A percentile compares a stretch with the other conserved stretches of the same genome.
phyloP scores from a whole-genome alignment of 2,329 filamentous ascomycete species.

The Neonectria punicea region DNA sequence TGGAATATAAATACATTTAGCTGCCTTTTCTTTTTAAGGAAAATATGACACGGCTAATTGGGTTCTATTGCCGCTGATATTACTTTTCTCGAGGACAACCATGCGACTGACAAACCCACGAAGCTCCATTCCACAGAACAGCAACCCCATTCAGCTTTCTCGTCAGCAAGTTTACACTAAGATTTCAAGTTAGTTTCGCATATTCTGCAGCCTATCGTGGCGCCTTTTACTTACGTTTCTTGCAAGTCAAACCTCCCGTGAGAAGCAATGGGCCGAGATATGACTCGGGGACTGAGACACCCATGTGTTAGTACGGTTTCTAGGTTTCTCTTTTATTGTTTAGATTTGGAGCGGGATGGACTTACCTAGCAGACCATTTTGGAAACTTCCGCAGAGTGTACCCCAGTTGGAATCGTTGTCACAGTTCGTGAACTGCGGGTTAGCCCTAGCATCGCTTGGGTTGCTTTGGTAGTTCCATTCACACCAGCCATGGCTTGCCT shows the following conservation, averaged over 20 bases:
- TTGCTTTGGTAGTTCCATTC: conserved; percentile 36
- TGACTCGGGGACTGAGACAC: conserved; percentile 33
- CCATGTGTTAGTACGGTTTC: neutral
- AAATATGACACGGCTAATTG: no score
- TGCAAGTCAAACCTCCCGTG: conserved; percentile 10
- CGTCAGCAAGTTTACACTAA: neutral
- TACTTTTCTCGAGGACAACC: no score
- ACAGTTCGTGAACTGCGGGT: conserved; percentile 39
- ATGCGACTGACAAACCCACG: no score
- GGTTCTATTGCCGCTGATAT: no score
- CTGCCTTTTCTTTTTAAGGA: no score
- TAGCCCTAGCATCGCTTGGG: neutral
- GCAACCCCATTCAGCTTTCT: no score
- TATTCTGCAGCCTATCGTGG: neutral
- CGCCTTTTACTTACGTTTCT: conserved; percentile 3
- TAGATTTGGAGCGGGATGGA: neutral
- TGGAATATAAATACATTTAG: no score
- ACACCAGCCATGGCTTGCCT: conserved; percentile 36
- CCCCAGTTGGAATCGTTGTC: conserved; percentile 35
- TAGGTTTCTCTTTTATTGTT: neutral
- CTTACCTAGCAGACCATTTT: conserved; percentile 25
- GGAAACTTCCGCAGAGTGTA: conserved; percentile 32
- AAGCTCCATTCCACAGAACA: no score
- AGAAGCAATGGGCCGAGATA: conserved; percentile 39
- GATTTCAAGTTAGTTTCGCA: neutral